These are phyloP conservation scores for Plectosphaerella plurivora DNA, from an alignment of 2,329 filamentous ascomycete genomes.

Conservation along the genomic window DNA sequence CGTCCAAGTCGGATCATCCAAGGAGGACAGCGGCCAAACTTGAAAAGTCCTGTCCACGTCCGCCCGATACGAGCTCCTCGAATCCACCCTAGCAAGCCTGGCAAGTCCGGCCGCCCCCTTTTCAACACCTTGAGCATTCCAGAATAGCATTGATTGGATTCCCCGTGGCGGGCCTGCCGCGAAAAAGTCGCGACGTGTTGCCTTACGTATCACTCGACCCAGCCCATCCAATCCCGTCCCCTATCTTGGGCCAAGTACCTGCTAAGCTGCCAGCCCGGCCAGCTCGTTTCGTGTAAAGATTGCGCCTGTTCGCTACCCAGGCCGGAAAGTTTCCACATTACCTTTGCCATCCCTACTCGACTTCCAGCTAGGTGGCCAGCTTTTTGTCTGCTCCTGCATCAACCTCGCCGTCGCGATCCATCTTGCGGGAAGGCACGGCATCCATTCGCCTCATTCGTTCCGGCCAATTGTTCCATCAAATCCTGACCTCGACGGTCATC, in stretches of 20 bases:
- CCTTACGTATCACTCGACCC: not conserved
- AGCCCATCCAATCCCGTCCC: not conserved
- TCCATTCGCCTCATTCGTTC: slow-evolving; percentile 4
- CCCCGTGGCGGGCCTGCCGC: not conserved
- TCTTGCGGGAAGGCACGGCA: not conserved
- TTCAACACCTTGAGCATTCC: not conserved
- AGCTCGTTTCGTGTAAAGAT: too few species aligned
- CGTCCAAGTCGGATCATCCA: too few species aligned
- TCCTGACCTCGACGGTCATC: slow-evolving; percentile 2
- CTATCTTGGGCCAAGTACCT: not conserved
- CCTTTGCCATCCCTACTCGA: not conserved
- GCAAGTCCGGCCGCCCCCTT: not conserved
- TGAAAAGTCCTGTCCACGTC: too few species aligned
- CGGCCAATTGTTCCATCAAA: slow-evolving; percentile 1
- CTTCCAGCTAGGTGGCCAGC: not conserved
- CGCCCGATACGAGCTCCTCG: not conserved
- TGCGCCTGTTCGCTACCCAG: not conserved
- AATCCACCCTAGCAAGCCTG: not conserved
- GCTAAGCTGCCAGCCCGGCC: not conserved
- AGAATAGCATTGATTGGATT: not conserved
- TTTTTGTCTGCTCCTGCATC: not conserved
- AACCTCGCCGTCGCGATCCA: not conserved
- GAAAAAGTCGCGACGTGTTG: not conserved
- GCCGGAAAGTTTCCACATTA: too few species aligned
- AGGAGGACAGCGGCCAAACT: too few species aligned